These are phyloP conservation scores for Populus hybrid DNA, from an alignment of 441 rosid genomes.

Conservation along the genomic window DNA sequence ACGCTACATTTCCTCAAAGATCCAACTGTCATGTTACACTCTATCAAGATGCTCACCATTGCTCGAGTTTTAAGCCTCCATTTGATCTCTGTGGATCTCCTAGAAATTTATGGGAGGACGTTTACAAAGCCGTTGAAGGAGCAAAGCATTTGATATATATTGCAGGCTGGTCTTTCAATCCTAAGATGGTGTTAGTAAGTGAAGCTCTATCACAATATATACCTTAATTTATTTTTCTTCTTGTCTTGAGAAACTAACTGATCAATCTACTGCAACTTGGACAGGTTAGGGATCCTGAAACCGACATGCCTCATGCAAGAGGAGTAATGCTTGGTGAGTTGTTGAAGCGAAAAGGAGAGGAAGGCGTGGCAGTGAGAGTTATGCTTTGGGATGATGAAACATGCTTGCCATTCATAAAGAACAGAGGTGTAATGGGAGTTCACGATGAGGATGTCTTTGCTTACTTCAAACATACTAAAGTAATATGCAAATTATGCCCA, in stretches of 20 bases:
- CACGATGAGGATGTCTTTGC: slow-evolving; percentile 68
- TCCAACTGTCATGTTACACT: slow-evolving; percentile 63
- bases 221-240: background rate
- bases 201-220: too few species aligned
- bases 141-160: slow-evolving; percentile 79
- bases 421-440: slow-evolving; percentile 77
- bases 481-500: slow-evolving; percentile 68
- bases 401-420: slow-evolving; percentile 70
- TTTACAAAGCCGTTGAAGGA: slow-evolving; percentile 66
- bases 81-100: slow-evolving; percentile 37
- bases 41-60: slow-evolving; percentile 80
- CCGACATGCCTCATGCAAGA: slow-evolving; percentile 55
- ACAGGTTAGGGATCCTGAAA: slow-evolving; percentile 64
- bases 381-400: slow-evolving; percentile 90
- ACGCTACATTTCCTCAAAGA: slow-evolving; percentile 69
- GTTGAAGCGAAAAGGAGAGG: slow-evolving; percentile 64
- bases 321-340: slow-evolving; percentile 73
- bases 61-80: slow-evolving; percentile 50
- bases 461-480: slow-evolving; percentile 67
- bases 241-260: background rate
- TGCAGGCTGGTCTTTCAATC: slow-evolving; percentile 89
- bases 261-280: background rate
- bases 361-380: slow-evolving; percentile 81
- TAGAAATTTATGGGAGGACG: slow-evolving; percentile 78
- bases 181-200: slow-evolving; percentile 64